phyloP scores from a whole-genome alignment of 140 eudicot genomes.

The Cichorium intybus region DNA sequence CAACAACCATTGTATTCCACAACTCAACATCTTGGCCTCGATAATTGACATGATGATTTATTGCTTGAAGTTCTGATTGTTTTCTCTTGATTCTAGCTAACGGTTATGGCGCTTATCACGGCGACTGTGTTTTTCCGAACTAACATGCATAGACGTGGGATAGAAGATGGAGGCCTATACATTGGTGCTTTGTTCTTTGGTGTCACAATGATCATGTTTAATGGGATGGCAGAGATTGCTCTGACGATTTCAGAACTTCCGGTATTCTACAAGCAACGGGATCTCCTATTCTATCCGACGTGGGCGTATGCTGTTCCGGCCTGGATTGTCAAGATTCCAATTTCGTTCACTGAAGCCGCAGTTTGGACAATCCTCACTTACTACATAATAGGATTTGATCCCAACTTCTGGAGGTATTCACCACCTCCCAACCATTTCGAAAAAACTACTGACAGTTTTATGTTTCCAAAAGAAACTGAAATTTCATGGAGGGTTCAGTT shows the following conservation, averaged over 20 bases:
- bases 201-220: conserved; percentile 34
- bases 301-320: conserved; percentile 69
- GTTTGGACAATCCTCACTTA: conserved; percentile 55
- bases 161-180: conserved; percentile 44
- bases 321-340: conserved; percentile 66
- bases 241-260: conserved; percentile 75
- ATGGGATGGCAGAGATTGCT: conserved; percentile 56
- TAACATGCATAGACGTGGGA: conserved; percentile 41
- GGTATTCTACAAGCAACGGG: conserved; percentile 69
- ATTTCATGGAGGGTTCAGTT: too few species aligned
- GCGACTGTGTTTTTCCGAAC: conserved; percentile 65
- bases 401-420: conserved; percentile 55
- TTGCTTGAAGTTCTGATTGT: too few species aligned
- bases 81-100: conserved; percentile 36
- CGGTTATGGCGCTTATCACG: conserved; percentile 35
- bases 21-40: too few species aligned
- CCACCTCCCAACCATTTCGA: too few species aligned
- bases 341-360: conserved; percentile 44
- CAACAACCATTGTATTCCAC: too few species aligned
- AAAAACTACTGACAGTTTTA: too few species aligned
- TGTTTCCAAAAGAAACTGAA: too few species aligned
- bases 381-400: conserved; percentile 67
- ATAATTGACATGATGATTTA: not conserved
- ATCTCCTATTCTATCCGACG: conserved; percentile 57
- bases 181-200: conserved; percentile 53